These are phyloP conservation scores for Vitis hybrid DNA, from an alignment of 177 flowering plant species.

Conservation along the genomic window DNA sequence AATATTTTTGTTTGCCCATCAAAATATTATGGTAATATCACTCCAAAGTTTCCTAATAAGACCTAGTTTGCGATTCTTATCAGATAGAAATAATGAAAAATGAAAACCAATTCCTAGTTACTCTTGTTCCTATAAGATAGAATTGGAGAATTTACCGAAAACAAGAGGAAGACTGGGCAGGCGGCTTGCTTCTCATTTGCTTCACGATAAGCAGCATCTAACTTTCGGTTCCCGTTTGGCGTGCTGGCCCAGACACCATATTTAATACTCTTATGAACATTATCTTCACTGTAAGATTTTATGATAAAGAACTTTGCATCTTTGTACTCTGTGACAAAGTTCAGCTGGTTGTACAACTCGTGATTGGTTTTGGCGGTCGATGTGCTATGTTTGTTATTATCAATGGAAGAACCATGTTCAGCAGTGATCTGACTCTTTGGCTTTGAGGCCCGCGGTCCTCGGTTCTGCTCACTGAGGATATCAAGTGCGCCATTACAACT, in stretches of 20 bases:
- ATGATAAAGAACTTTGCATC: slow-evolving; percentile 85
- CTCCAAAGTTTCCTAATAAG: too few relatives aligned
- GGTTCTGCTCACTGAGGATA: slow-evolving; percentile 70
- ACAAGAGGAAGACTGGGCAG: slow-evolving; percentile 79
- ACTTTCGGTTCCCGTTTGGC: slow-evolving; percentile 74
- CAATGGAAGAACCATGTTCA: slow-evolving; percentile 42
- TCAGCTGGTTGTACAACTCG: slow-evolving; percentile 47
- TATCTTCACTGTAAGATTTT: slow-evolving; percentile 92
- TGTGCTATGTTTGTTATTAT: slow-evolving; percentile 30
- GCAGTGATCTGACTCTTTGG: slow-evolving; percentile 47
- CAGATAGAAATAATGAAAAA: neutral
- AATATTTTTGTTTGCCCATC: too few relatives aligned
- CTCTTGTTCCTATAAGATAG: neutral
- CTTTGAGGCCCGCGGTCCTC: slow-evolving; percentile 87
- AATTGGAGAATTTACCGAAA: slow-evolving; percentile 53
- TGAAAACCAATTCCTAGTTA: slow-evolving; percentile 6
- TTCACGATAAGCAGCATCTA: slow-evolving; percentile 79
- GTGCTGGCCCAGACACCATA: slow-evolving; percentile 97
- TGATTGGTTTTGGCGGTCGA: slow-evolving; percentile 26
- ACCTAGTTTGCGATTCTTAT: too few relatives aligned
- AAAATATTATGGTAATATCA: too few relatives aligned
- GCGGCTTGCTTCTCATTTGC: slow-evolving; percentile 52
- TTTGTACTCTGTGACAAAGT: slow-evolving; percentile 60
- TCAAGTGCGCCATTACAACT: slow-evolving; percentile 59
- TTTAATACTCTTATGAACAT: slow-evolving; percentile 91